phyloP scores from a whole-genome alignment of 2,329 filamentous ascomycete genomes.

The Amylocarpus encephaloides region DNA sequence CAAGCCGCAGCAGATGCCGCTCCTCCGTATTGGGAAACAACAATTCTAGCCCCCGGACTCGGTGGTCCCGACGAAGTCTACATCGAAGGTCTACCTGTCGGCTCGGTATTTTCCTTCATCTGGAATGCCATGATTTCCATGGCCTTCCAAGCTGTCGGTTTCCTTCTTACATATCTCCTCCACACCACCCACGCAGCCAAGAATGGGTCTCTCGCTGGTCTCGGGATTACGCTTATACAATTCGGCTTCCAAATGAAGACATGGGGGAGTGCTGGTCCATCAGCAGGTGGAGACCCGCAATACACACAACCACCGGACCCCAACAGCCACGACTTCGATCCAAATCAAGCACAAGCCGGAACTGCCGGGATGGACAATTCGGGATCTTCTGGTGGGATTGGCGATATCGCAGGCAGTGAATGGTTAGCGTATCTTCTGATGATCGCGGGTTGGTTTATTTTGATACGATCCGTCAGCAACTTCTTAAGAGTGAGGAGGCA shows the following conservation, averaged over 20 bases:
- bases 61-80: conserved; percentile 92
- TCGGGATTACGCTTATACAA: conserved; percentile 92
- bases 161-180: conserved; percentile 93
- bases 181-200: conserved; percentile 98
- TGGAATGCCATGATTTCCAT: conserved; percentile 97
- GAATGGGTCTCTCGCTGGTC: conserved; percentile 88
- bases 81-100: conserved; percentile 90
- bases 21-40: conserved; percentile 98
- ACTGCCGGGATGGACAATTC: conserved; percentile 33
- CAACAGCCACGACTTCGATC: conserved; percentile 84
- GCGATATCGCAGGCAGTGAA: conserved; percentile 65
- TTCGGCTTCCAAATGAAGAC: conserved; percentile 95
- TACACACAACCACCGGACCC: conserved; percentile 74
- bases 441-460: conserved; percentile 96
- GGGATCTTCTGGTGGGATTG: conserved; percentile 37
- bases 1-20: conserved; percentile 95
- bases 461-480: conserved; percentile 89
- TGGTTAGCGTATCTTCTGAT: conserved; percentile 91
- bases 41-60: conserved; percentile 86
- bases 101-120: conserved; percentile 77
- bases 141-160: conserved; percentile 94
- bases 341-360: conserved; percentile 51
- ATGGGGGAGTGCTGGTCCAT: conserved; percentile 37
- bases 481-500: conserved; percentile 83
- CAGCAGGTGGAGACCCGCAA: conserved; percentile 41